phyloP scores from a whole-genome alignment of 371 early-diverging fungal species.

The Circinella minor region DNA sequence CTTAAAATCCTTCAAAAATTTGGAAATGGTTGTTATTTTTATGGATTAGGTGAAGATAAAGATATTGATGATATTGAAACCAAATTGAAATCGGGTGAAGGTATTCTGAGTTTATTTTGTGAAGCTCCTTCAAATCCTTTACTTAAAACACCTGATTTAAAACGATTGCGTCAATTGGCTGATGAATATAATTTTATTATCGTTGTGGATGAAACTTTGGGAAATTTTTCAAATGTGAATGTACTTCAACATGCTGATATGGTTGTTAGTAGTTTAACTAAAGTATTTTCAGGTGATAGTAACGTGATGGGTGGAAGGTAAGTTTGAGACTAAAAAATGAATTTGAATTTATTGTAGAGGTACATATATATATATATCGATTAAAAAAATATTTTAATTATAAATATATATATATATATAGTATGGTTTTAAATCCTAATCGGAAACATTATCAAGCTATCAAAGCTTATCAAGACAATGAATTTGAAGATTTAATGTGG shows the following conservation, averaged over 20 bases:
- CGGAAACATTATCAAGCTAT: slow-evolving; percentile 59
- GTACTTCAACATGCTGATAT: slow-evolving; percentile 84
- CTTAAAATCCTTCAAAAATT: slow-evolving; percentile 94
- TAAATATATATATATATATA: slow-evolving; percentile 23
- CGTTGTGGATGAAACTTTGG: slow-evolving; percentile 94
- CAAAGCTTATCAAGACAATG: slow-evolving; percentile 49
- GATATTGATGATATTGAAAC: slow-evolving; percentile 76
- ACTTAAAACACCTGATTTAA: slow-evolving; percentile 80
- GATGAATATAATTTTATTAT: slow-evolving; percentile 78
- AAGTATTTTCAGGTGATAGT: slow-evolving; percentile 92
- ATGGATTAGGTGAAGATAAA: slow-evolving; percentile 77
- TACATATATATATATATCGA: neutral
- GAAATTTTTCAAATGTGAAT: slow-evolving; percentile 87
- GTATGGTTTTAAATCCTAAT: slow-evolving; percentile 86
- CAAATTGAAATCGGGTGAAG: slow-evolving; percentile 59
- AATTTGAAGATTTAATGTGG: slow-evolving; percentile 89
- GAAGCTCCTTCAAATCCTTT: slow-evolving; percentile 96
- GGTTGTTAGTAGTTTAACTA: slow-evolving; percentile 92
- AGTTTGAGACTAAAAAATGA: neutral
- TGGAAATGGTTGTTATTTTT: slow-evolving; percentile 87
- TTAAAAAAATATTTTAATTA: neutral
- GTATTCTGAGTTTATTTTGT: slow-evolving; percentile 81
- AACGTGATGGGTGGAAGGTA: slow-evolving; percentile 98
- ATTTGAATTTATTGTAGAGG: neutral
- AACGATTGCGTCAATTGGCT: slow-evolving; percentile 75